A percentile compares a stretch with the other conserved stretches of the same genome.
phyloP scores from a whole-genome alignment of 257 asterid species.

The Plectranthus barbatus region DNA sequence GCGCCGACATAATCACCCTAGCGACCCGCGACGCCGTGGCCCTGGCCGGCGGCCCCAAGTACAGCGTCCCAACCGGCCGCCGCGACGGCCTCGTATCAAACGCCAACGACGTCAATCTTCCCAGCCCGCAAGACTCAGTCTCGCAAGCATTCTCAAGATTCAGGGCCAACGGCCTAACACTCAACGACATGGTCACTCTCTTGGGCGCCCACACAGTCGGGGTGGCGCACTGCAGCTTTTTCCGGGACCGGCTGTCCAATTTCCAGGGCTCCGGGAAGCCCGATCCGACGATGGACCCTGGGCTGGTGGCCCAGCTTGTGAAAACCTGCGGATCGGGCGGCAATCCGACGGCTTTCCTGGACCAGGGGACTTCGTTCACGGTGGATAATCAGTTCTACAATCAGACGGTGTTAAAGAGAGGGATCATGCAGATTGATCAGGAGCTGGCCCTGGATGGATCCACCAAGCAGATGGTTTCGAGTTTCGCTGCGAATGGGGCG shows the following conservation, averaged over 20 bases:
- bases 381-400: slow-evolving; percentile 56
- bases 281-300: slow-evolving; percentile 49
- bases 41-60: slow-evolving; percentile 57
- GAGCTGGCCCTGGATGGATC: slow-evolving; percentile 39
- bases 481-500: slow-evolving; percentile 19
- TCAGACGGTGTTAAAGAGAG: slow-evolving; percentile 39
- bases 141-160: slow-evolving; percentile 33
- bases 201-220: slow-evolving; percentile 83
- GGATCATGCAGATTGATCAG: slow-evolving; percentile 63
- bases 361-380: slow-evolving; percentile 49
- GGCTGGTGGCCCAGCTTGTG: slow-evolving; percentile 29
- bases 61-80: slow-evolving; percentile 47
- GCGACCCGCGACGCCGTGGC: slow-evolving; percentile 76
- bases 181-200: slow-evolving; percentile 62
- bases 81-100: slow-evolving; percentile 56
- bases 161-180: slow-evolving; percentile 32
- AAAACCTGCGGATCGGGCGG: slow-evolving; percentile 31
- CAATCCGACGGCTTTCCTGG: slow-evolving; percentile 49
- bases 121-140: slow-evolving; percentile 41
- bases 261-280: slow-evolving; percentile 47
- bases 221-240: slow-evolving; percentile 55
- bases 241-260: slow-evolving; percentile 42
- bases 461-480: slow-evolving; percentile 23
- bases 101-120: slow-evolving; percentile 36
- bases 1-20: slow-evolving; percentile 64